Conservation (phyloP, 2,329 filamentous ascomycete genomes). For the Pyrenochaeta sp. region DNA sequence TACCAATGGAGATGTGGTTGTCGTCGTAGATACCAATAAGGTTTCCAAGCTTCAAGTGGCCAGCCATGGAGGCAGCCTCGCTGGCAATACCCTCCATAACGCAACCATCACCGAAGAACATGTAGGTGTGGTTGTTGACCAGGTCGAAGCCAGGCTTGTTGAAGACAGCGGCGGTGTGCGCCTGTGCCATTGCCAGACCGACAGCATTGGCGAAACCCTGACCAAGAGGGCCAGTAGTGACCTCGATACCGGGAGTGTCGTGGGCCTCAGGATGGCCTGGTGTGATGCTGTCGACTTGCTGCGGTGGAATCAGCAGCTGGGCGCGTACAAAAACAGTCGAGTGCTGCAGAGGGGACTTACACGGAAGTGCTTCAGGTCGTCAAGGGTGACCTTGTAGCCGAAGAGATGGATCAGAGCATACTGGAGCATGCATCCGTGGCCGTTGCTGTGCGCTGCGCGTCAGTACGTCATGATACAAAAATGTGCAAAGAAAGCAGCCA, state of each 20-base stretch:
- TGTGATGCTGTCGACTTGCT: slow-evolving; percentile 80
- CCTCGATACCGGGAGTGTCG: slow-evolving; percentile 96
- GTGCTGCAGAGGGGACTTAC: slow-evolving; percentile 64
- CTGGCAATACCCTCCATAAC: slow-evolving; percentile 97
- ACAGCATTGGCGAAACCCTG: slow-evolving; percentile 98
- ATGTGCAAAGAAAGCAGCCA: background rate
- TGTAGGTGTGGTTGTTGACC: slow-evolving; percentile 96
- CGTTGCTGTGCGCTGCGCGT: slow-evolving; percentile 72
- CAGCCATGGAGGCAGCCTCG: slow-evolving; percentile 91
- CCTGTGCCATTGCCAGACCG: slow-evolving; percentile 95
- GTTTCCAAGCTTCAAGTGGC: slow-evolving; percentile 97
- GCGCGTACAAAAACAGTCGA: slow-evolving; percentile 58
- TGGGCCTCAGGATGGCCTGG: slow-evolving; percentile 96
- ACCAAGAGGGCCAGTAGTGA: slow-evolving; percentile 96
- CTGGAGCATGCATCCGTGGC: slow-evolving; percentile 99
- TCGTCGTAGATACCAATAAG: slow-evolving; percentile 97
- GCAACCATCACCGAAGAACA: slow-evolving; percentile 97
- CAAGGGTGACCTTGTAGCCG: slow-evolving; percentile 84
- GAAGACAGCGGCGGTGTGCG: slow-evolving; percentile 88
- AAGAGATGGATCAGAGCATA: slow-evolving; percentile 98
- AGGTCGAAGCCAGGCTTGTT: slow-evolving; percentile 96
- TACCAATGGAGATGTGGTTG: slow-evolving; percentile 91
- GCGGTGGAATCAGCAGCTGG: slow-evolving; percentile 22
- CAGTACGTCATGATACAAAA: slow-evolving; percentile 13
- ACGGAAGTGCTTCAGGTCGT: slow-evolving; percentile 96